phyloP scores from a whole-genome alignment of 257 asterid species.

The Phtheirospermum japonicum region DNA sequence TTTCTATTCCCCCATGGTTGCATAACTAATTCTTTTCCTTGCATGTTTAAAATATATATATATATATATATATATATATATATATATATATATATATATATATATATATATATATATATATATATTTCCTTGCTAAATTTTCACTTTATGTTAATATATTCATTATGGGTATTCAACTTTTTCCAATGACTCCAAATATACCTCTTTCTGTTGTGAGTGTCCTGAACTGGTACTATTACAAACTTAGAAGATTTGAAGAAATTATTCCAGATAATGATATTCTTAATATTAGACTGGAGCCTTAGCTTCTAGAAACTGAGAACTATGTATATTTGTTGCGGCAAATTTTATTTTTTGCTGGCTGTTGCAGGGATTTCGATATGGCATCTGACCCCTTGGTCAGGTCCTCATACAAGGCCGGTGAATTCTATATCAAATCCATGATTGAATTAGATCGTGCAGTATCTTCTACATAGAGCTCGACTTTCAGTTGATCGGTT shows the following conservation, averaged over 20 bases:
- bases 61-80: too few relatives aligned
- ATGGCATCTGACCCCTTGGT: constrained; percentile 99
- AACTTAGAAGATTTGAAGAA: not conserved
- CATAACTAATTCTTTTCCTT: too few relatives aligned
- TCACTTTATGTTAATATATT: too few relatives aligned
- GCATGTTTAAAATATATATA: too few relatives aligned
- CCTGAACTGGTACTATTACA: not conserved
- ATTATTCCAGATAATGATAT: not conserved
- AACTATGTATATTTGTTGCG: too few relatives aligned
- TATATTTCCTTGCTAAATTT: too few relatives aligned
- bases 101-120: too few relatives aligned
- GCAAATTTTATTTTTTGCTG: constrained; percentile 19
- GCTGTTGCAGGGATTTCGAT: constrained; percentile 83
- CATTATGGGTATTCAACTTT: too few relatives aligned
- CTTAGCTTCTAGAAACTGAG: not conserved
- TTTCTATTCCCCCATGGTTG: too few relatives aligned
- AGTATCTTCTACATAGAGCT: constrained; percentile 45
- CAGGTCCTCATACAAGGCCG: constrained; percentile 97
- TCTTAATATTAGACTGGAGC: not conserved
- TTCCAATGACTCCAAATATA: too few relatives aligned
- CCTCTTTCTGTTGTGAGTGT: too few relatives aligned
- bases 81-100: too few relatives aligned
- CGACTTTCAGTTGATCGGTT: constrained; percentile 1
- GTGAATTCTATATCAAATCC: constrained; percentile 90
- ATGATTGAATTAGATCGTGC: constrained; percentile 93